Conservation (phyloP, 306 rosid species). For the Rosa lucieae region DNA sequence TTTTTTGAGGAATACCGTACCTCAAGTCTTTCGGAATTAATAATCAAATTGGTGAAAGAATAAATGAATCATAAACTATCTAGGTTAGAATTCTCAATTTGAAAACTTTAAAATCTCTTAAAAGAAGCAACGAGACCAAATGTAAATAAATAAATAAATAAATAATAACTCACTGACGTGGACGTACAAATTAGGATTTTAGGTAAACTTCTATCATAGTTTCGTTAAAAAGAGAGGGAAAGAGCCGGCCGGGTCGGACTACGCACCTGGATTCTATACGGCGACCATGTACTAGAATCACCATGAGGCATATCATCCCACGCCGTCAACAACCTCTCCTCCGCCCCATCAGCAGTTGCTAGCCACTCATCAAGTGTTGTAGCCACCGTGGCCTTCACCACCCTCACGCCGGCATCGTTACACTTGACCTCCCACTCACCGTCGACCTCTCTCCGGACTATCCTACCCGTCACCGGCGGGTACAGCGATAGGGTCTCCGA, state of each 20-base stretch:
- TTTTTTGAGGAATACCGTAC: too few relatives aligned
- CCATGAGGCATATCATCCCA: conserved; percentile 56
- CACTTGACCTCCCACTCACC: conserved; percentile 57
- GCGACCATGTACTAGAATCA: conserved; percentile 56
- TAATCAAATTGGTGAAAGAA: too few relatives aligned
- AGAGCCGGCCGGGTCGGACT: not conserved
- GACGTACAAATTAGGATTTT: too few relatives aligned
- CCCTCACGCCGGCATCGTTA: conserved; percentile 71
- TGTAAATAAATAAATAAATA: too few relatives aligned
- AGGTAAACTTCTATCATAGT: too few relatives aligned
- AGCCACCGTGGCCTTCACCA: conserved; percentile 47
- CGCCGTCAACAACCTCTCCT: conserved; percentile 47
- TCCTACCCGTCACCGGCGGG: conserved; percentile 63
- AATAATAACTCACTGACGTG: too few relatives aligned
- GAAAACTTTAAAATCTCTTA: too few relatives aligned
- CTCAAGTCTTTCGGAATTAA: too few relatives aligned
- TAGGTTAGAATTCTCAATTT: not conserved
- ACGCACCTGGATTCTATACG: conserved; percentile 60
- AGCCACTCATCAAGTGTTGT: conserved; percentile 63
- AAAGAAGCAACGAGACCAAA: too few relatives aligned
- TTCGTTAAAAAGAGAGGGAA: not conserved
- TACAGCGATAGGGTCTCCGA: conserved; percentile 38
- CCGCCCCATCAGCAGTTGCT: conserved; percentile 30
- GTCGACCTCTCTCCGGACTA: conserved; percentile 33
- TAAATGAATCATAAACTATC: too few relatives aligned